Evolutionary conservation across 2,329 filamentous ascomycete genomes (phyloP).

Genomic region (Diplodia sapinea): DNA sequence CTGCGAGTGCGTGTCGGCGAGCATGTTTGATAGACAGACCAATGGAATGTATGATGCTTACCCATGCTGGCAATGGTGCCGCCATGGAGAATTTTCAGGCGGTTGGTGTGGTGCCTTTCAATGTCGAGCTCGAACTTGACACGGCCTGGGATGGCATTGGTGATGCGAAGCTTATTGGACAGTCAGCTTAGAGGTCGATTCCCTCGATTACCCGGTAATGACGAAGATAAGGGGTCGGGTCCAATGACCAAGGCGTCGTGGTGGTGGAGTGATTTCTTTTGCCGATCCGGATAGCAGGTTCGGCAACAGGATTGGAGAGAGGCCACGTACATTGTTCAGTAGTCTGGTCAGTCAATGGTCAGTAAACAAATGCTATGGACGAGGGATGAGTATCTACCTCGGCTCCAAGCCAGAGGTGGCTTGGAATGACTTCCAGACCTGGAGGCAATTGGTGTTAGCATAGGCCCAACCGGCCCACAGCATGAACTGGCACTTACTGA

Average conservation of each 20-base stretch:
- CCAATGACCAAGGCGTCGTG: not conserved
- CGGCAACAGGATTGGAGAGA: no score
- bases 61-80: constrained; percentile 78
- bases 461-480: constrained; percentile 5
- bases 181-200: not conserved
- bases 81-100: constrained; percentile 76
- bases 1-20: constrained; percentile 41
- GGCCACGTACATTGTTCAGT: constrained; percentile 45
- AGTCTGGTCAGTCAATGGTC: constrained; percentile 41
- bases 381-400: constrained; percentile 61
- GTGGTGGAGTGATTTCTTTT: not conserved
- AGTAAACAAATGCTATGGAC: constrained; percentile 10
- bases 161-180: constrained; percentile 66
- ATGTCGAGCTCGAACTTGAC: constrained; percentile 81
- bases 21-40: not conserved
- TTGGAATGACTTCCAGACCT: constrained; percentile 88
- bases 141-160: constrained; percentile 66
- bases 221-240: not conserved
- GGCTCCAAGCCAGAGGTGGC: constrained; percentile 86
- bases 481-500: constrained; percentile 57
- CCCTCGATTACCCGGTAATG: not conserved
- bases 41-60: constrained; percentile 25
- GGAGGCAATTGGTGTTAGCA: constrained; percentile 36
- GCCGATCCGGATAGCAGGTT: not conserved
- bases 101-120: constrained; percentile 79